A percentile compares a stretch with the other conserved stretches of the same genome.
Evolutionary conservation across 2,329 filamentous ascomycete species (phyloP).

Genomic region (Neofusicoccum cordaticola): DNA sequence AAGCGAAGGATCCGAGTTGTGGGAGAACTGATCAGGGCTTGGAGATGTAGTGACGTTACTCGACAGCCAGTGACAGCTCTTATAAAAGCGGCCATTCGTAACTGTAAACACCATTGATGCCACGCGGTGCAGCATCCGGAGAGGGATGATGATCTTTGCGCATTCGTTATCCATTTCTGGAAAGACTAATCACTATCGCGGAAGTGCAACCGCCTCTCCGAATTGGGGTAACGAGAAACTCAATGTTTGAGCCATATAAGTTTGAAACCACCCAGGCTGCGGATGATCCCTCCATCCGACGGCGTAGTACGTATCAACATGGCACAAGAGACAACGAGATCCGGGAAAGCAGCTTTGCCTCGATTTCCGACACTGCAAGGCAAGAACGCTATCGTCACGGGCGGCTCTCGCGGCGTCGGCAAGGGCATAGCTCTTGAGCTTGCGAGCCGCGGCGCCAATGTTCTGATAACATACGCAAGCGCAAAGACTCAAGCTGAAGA

Average conservation of each 20-base stretch:
- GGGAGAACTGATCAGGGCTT: too few relatives aligned
- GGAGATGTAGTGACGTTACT: too few relatives aligned
- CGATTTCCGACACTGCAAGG: not conserved
- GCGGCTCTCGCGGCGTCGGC: slow-evolving; percentile 46
- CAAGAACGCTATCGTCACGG: slow-evolving; percentile 48
- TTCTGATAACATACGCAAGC: slow-evolving; percentile 51
- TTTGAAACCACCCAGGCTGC: not conserved
- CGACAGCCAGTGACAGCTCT: too few relatives aligned
- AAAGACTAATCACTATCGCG: too few relatives aligned
- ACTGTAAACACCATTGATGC: too few relatives aligned
- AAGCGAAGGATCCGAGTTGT: too few relatives aligned
- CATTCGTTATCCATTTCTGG: too few relatives aligned
- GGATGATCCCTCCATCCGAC: not conserved
- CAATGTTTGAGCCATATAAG: not conserved
- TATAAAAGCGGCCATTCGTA: too few relatives aligned
- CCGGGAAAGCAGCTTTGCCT: not conserved
- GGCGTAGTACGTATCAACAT: not conserved
- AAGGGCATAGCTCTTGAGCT: slow-evolving; percentile 42
- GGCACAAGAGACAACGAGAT: not conserved
- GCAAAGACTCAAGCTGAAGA: slow-evolving; percentile 27
- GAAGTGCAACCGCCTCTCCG: too few relatives aligned
- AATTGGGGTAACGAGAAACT: not conserved
- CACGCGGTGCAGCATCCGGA: too few relatives aligned
- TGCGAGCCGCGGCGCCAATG: slow-evolving; percentile 39
- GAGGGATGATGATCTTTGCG: too few relatives aligned